Evolutionary conservation across 192 early-diverging fungal species (phyloP).

Genomic region (Cetraspora pellucida): DNA sequence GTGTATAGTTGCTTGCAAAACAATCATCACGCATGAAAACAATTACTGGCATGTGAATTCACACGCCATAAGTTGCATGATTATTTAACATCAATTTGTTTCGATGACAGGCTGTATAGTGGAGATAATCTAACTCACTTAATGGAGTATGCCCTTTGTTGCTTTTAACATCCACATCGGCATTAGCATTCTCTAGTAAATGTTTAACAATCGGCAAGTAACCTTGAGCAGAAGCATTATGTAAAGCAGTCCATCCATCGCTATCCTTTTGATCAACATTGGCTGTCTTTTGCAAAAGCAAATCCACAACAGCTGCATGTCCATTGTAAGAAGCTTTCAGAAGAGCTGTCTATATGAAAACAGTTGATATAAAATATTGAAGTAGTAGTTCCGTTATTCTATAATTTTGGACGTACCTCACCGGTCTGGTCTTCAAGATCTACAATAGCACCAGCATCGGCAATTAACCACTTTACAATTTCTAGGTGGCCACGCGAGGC

Average conservation of each 20-base stretch:
- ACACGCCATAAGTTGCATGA: too few relatives aligned
- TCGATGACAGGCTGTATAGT: too few relatives aligned
- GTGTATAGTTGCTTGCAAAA: too few relatives aligned
- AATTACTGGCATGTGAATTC: too few relatives aligned
- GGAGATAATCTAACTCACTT: slow-evolving; percentile 45
- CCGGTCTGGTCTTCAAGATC: slow-evolving; percentile 67
- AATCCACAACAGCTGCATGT: slow-evolving; percentile 58
- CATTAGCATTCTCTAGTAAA: slow-evolving; percentile 60
- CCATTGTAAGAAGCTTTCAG: slow-evolving; percentile 74
- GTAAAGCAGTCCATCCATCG: slow-evolving; percentile 82
- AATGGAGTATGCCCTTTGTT: slow-evolving; percentile 72
- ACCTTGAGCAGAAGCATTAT: slow-evolving; percentile 72
- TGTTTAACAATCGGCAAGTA: slow-evolving; percentile 57
- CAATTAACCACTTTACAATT: slow-evolving; percentile 58
- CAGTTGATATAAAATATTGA: slow-evolving; percentile 1
- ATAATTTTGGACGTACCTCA: slow-evolving; percentile 51
- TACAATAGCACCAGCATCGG: slow-evolving; percentile 58
- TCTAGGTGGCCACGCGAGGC: slow-evolving; percentile 60
- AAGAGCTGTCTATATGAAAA: slow-evolving; percentile 61
- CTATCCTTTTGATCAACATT: slow-evolving; percentile 68
- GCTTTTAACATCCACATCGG: slow-evolving; percentile 62
- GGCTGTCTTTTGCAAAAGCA: slow-evolving; percentile 60
- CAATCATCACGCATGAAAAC: too few relatives aligned
- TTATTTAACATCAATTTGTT: too few relatives aligned
- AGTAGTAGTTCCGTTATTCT: neutral